Percentiles rank a stretch among this genome's conserved stretches.
Conservation (phyloP, 2,329 filamentous ascomycete genomes). For the Colletotrichum camelliae region DNA sequence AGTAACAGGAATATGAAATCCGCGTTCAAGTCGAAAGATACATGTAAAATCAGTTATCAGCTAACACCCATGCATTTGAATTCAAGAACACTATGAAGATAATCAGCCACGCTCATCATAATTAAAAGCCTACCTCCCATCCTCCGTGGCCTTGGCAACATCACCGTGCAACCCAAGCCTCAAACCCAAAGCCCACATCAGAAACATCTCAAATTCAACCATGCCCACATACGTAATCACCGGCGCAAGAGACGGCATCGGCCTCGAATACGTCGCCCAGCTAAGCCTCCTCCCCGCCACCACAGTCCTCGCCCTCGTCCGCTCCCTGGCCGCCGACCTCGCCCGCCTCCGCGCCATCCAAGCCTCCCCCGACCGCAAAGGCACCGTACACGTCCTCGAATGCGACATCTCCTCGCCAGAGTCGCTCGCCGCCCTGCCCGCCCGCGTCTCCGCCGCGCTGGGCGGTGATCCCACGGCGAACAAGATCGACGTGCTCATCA, state of each 20-base stretch:
- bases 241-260: slow-evolving; percentile 33
- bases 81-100: neutral
- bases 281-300: slow-evolving; percentile 33
- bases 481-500: slow-evolving; percentile 36
- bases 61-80: neutral
- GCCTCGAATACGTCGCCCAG: slow-evolving; percentile 35
- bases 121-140: neutral
- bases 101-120: neutral
- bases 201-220: neutral
- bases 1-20: neutral
- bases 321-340: slow-evolving; percentile 26
- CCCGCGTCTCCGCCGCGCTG: neutral
- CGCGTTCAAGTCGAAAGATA: neutral
- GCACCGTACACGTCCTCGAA: slow-evolving; percentile 6
- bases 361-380: neutral
- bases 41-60: accelerated
- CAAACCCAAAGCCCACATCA: neutral
- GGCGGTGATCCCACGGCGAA: neutral
- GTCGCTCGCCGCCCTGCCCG: neutral
- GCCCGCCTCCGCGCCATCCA: neutral
- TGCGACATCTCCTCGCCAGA: slow-evolving; percentile 16
- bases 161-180: neutral
- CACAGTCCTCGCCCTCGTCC: slow-evolving; percentile 44
- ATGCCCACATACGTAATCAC: slow-evolving; percentile 39
- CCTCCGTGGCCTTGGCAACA: neutral